Evolutionary conservation across 2,329 filamentous ascomycete genomes (phyloP), one percentile per base, ranked within the genome.

Genomic region (Clarireedia paspali): DNA sequence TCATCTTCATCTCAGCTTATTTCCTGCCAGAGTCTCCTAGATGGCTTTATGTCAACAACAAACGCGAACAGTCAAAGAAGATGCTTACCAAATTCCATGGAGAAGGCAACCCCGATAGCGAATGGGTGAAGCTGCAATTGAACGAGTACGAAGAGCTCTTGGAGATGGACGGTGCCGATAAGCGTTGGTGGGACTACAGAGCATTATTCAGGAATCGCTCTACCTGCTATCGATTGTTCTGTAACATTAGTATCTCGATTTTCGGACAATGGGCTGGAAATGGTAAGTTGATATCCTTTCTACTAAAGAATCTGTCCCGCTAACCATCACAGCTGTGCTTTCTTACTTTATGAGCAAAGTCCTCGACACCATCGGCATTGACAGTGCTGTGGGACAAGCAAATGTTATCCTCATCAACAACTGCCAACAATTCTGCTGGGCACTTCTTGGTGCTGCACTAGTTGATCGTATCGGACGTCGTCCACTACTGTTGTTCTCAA

Each of bases 21-120:
- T 75, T 83, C 60, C 70, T 85, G 1, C 83, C 83, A 0, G 83
- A 86, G 63, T 83, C 79, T 2, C 83, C 83, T 2, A 70, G 83
- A 56, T 85, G 81, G 81, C 72, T 84, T 23, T 80, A 82, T 55
- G 75, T 77, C 55, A 76, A 81, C 55, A 74, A 77, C 59, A 75
- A 77, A 42, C 70, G 74, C 12, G 76, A 81, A 5, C 72, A 81
- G 53, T 78, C 81, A 0, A 70, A 77, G 15, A 71, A 72, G 2
- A 76, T 78, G 14, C 73, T 86, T 45, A 75, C 74, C 6, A 78
- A 74, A 56, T 84, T 77, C 56, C 79, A 81, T 60, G 78, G 79
- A 54, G 75, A 81, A 45, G 79, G 77, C 26, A 71, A 75, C 20
- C 66, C 68, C 14, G 71, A 78, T 6, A 75, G 77, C 56, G 73